Percentiles rank a stretch among this genome's conserved stretches.
phyloP scores from a whole-genome alignment of 169 alveolate species.

The Plasmodium gaboni region DNA sequence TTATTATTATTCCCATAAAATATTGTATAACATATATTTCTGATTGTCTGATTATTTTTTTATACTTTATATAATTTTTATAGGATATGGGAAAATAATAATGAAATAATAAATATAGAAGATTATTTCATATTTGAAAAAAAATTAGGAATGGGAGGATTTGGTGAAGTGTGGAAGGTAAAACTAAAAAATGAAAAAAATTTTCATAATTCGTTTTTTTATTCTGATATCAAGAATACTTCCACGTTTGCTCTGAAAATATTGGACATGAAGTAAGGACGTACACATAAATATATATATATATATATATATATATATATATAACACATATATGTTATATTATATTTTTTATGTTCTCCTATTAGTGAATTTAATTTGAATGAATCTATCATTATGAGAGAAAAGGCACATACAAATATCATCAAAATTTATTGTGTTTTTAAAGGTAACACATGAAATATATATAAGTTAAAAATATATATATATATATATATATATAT shows the following conservation, averaged over 20 bases:
- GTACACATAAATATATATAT: not conserved
- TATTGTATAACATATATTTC: not conserved
- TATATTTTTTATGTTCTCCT: not conserved
- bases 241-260: constrained; percentile 46
- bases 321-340: not conserved
- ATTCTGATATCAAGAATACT: constrained; percentile 37
- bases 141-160: constrained; percentile 56
- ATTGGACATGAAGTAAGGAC: constrained; percentile 48
- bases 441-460: constrained; percentile 23
- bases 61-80: not conserved
- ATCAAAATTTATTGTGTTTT: constrained; percentile 36
- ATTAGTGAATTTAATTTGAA: constrained; percentile 63
- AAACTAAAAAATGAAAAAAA: constrained; percentile 16
- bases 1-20: too few relatives aligned
- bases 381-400: constrained; percentile 62
- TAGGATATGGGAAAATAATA: constrained; percentile 36
- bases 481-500: not conserved
- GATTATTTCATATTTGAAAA: constrained; percentile 24
- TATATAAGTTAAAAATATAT: not conserved
- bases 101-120: constrained; percentile 42
- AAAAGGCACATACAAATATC: constrained; percentile 51
- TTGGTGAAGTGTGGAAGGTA: constrained; percentile 72
- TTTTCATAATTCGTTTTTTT: constrained; percentile 31
- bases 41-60: not conserved
- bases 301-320: not conserved